Evolutionary conservation across 2,329 filamentous ascomycete genomes (phyloP).

Genomic region (Fusarium equiseti): DNA sequence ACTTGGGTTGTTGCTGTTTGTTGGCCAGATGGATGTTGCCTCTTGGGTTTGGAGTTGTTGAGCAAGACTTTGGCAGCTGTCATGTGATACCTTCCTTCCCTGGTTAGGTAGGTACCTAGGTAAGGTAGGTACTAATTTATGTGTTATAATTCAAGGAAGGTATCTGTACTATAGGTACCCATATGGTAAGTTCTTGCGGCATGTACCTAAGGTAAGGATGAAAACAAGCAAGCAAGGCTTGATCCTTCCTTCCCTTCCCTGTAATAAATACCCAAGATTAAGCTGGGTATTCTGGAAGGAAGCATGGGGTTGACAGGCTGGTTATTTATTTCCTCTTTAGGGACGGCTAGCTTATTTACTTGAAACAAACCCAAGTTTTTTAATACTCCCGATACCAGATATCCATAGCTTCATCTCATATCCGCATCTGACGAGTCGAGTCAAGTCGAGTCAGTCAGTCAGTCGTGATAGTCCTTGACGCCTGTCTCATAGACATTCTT

Average conservation of each 20-base stretch:
- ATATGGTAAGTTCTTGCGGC: not conserved
- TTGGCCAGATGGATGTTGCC: not conserved
- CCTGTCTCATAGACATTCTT: not conserved
- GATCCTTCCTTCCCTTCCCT: not conserved
- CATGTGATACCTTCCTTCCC: constrained; percentile 17
- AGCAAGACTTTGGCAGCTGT: constrained; percentile 13
- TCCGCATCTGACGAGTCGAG: not conserved
- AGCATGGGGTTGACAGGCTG: constrained; percentile 2
- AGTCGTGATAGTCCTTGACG: not conserved
- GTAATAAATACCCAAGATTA: constrained; percentile 1
- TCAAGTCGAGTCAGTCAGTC: not conserved
- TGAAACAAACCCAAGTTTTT: constrained; percentile 2
- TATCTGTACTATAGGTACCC: too few relatives aligned
- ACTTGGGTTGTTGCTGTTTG: not conserved
- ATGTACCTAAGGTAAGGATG: not conserved
- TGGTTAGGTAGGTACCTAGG: not conserved
- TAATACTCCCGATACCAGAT: not conserved
- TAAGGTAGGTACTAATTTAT: too few relatives aligned
- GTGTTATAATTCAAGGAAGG: too few relatives aligned
- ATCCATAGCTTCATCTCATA: not conserved
- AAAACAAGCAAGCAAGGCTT: not conserved
- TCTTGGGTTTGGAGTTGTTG: not conserved
- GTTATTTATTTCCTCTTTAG: constrained; percentile 22
- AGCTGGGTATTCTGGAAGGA: constrained; percentile 31
- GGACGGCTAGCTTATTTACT: not conserved